phyloP scores from a whole-genome alignment of 1,284 basidiomycete genomes.

The Sporisorium scitamineum region DNA sequence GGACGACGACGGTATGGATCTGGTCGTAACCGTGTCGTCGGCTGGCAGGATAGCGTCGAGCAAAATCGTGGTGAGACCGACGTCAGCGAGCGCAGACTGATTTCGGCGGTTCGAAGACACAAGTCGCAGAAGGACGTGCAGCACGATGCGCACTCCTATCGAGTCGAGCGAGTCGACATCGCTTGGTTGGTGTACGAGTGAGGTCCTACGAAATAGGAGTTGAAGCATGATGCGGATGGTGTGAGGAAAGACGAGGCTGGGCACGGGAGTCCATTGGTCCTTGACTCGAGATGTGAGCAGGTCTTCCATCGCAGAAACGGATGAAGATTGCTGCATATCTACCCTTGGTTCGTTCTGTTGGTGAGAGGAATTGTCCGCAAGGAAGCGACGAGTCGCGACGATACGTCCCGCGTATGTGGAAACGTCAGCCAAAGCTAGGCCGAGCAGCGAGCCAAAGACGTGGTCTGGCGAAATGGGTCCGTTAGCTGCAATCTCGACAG shows the following conservation, averaged over 20 bases:
- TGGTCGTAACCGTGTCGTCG: neutral
- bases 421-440: constrained; percentile 57
- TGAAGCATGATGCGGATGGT: constrained; percentile 24
- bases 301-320: neutral
- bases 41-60: constrained; percentile 20
- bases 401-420: constrained; percentile 30
- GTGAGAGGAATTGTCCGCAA: constrained; percentile 4
- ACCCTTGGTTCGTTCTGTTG: neutral
- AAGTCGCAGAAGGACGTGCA: constrained; percentile 17
- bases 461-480: constrained; percentile 19
- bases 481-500: constrained; percentile 31
- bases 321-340: neutral
- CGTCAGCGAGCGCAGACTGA: constrained; percentile 19
- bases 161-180: neutral
- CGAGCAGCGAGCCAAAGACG: constrained; percentile 52
- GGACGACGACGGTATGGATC: constrained; percentile 4
- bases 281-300: constrained; percentile 10
- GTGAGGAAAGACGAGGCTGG: constrained; percentile 21
- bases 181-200: neutral
- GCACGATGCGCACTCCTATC: constrained; percentile 14
- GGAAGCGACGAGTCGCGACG: constrained; percentile 24
- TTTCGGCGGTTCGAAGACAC: constrained; percentile 25
- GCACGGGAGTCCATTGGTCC: constrained; percentile 30
- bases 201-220: neutral
- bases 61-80: constrained; percentile 22